phyloP scores from a whole-genome alignment of 1,284 basidiomycete species.

The Athelia psychrophila region DNA sequence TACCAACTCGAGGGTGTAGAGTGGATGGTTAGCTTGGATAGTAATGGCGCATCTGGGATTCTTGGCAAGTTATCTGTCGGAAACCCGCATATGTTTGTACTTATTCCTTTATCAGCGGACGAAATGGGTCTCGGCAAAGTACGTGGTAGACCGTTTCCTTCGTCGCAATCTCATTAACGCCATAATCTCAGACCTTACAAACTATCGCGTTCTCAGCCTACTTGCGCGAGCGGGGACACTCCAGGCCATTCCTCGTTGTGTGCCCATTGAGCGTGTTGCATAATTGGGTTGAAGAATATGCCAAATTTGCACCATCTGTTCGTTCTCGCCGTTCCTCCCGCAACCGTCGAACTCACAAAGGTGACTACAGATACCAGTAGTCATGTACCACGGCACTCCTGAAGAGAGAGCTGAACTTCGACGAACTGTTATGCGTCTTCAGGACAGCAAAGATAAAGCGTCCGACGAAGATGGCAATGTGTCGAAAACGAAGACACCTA shows the following conservation, averaged over 20 bases:
- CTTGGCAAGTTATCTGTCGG: conserved; percentile 53
- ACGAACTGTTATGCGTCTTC: conserved; percentile 46
- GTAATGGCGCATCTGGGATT: conserved; percentile 95
- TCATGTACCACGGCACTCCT: conserved; percentile 88
- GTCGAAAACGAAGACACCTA: background rate
- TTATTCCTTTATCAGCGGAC: conserved; percentile 51
- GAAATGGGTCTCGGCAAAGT: conserved; percentile 95
- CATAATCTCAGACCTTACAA: conserved; percentile 73
- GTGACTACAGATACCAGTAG: conserved; percentile 66
- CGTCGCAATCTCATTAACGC: background rate
- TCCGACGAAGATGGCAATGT: background rate
- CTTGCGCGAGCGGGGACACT: conserved; percentile 73
- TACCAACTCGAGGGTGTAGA: conserved; percentile 96
- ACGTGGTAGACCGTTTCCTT: conserved; percentile 7
- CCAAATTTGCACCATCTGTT: conserved; percentile 77
- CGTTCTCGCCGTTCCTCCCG: conserved; percentile 20
- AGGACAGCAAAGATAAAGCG: conserved; percentile 7
- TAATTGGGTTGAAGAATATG: conserved; percentile 91
- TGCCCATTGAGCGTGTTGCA: conserved; percentile 91
- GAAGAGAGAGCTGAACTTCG: conserved; percentile 76
- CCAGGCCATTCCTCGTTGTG: conserved; percentile 85
- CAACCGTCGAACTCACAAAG: too few relatives aligned
- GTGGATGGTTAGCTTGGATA: conserved; percentile 93
- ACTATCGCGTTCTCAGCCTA: conserved; percentile 92
- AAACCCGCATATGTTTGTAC: background rate